Evolutionary conservation across 2,329 filamentous ascomycete genomes (phyloP).

Genomic region (Balansia obtecta): DNA sequence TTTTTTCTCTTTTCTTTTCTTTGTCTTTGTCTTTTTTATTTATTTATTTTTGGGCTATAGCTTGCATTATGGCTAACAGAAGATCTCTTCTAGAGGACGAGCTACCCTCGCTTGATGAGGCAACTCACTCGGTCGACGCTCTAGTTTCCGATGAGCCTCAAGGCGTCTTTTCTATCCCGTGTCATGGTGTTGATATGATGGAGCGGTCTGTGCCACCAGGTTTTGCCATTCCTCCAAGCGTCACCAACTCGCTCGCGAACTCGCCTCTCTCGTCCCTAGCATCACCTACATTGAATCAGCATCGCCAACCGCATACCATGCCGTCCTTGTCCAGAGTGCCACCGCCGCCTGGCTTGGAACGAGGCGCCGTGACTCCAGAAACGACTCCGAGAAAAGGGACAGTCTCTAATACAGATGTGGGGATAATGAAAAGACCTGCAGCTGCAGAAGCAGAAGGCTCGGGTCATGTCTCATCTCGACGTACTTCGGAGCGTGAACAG

Average conservation of each 20-base stretch:
- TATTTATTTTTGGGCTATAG: constrained; percentile 12
- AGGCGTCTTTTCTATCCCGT: constrained; percentile 7
- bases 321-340: constrained; percentile 15
- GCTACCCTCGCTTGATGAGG: constrained; percentile 47
- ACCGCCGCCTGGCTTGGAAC: constrained; percentile 13
- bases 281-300: constrained; percentile 10
- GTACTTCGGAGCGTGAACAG: constrained; percentile 13
- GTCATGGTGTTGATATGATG: not conserved
- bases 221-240: constrained; percentile 12
- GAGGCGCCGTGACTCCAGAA: constrained; percentile 20
- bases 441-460: constrained; percentile 34
- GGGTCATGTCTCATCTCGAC: constrained; percentile 31
- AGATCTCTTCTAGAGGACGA: constrained; percentile 47
- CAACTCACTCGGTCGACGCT: constrained; percentile 51
- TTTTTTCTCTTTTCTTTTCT: too few species aligned
- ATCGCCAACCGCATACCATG: constrained; percentile 12
- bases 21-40: too few species aligned
- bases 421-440: constrained; percentile 31
- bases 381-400: constrained; percentile 18
- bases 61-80: constrained; percentile 23
- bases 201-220: constrained; percentile 20
- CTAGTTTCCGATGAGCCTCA: constrained; percentile 49
- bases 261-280: constrained; percentile 9
- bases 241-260: constrained; percentile 1
- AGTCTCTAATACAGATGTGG: constrained; percentile 21